Conservation (phyloP, 805 yeast genomes). For the Hanseniaspora vineae region DNA sequence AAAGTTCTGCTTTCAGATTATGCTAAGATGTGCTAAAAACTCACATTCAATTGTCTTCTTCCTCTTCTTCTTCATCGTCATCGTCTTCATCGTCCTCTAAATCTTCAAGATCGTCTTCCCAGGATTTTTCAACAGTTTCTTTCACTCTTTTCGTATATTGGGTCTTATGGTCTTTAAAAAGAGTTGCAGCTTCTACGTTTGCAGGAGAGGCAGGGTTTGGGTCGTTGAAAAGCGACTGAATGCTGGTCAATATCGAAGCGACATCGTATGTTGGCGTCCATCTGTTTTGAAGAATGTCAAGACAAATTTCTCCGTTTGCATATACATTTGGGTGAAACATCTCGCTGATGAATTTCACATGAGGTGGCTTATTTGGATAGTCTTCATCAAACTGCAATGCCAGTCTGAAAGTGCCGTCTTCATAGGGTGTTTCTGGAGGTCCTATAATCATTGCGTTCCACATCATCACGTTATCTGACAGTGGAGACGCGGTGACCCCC, state of each 20-base stretch:
- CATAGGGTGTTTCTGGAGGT: conserved; percentile 94
- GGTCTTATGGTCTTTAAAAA: conserved; percentile 87
- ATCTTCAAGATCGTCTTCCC: conserved; percentile 64
- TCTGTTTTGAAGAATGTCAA: conserved; percentile 90
- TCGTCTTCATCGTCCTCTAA: conserved; percentile 27
- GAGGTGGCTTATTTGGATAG: conserved; percentile 94
- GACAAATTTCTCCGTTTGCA: conserved; percentile 87
- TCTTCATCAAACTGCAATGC: conserved; percentile 87
- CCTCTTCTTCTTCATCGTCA: conserved; percentile 19
- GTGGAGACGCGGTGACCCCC: conserved; percentile 94
- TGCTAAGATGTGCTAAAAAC: neutral
- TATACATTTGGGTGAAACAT: conserved; percentile 99
- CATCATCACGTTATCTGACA: conserved; percentile 93
- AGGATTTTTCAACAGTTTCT: conserved; percentile 87
- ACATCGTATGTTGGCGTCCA: conserved; percentile 99
- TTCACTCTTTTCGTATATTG: conserved; percentile 86
- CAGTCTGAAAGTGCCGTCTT: conserved; percentile 90
- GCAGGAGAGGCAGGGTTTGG: conserved; percentile 97
- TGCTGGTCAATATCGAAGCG: conserved; percentile 83
- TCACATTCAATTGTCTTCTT: neutral
- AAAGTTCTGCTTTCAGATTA: neutral
- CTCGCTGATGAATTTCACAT: conserved; percentile 77
- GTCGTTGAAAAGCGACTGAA: conserved; percentile 85
- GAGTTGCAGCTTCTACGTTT: conserved; percentile 92
- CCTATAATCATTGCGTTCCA: conserved; percentile 98